A percentile compares a stretch with the other conserved stretches of the same genome.
Conservation (phyloP, 345 rosid genomes). For the Hevea brasiliensis region DNA sequence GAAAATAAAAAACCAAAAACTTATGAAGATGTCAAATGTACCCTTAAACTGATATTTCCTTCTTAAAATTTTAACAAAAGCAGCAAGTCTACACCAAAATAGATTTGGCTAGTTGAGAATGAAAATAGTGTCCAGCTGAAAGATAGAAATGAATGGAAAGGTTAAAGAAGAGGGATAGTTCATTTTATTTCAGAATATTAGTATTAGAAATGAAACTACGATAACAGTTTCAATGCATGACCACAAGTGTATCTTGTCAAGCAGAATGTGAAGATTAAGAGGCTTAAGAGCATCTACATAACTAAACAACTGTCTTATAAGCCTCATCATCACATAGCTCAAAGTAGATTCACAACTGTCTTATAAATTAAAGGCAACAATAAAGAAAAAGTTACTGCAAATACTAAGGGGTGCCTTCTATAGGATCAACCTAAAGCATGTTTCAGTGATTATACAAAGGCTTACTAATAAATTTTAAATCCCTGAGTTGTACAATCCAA, state of each 20-base stretch:
- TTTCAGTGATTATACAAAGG: neutral
- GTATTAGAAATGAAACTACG: too few species aligned
- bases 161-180: too few species aligned
- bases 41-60: too few species aligned
- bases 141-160: neutral
- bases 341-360: neutral
- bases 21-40: too few species aligned
- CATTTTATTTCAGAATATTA: neutral
- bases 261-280: neutral
- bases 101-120: neutral
- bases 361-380: neutral
- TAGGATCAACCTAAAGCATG: neutral
- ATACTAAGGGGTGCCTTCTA: neutral
- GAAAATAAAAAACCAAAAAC: too few species aligned
- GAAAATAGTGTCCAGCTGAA: neutral
- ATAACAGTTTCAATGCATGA: neutral
- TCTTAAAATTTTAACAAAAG: neutral
- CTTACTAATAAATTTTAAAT: neutral
- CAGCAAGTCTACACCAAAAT: neutral
- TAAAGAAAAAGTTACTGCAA: neutral
- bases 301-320: neutral
- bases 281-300: neutral
- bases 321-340: neutral
- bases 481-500: constrained; percentile 4
- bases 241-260: neutral